Base-by-base conservation (phyloP, 257 asterid species). In the Sherardia arvensis region DNA sequence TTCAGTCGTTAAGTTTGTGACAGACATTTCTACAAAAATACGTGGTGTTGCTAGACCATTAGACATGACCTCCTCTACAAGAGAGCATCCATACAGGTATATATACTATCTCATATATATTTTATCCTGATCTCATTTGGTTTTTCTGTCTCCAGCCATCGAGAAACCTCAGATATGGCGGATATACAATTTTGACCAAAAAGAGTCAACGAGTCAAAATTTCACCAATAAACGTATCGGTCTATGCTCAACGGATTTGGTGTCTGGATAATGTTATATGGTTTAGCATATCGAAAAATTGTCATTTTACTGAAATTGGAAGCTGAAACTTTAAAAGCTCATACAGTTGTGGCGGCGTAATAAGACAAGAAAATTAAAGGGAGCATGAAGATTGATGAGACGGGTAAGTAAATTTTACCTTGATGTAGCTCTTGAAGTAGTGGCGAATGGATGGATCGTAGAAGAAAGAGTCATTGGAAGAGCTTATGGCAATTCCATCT, bases 401-500 rank as follows among this genome's bases (percentile, higher is more conserved):
- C 45, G 51, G 45, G 18, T 7, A 33, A 48, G 8, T 38, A 54
- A 75, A 58, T 69, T 15, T 76, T 87, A 93, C 99, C 97, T 87
- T 85, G 61, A 87, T 82, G 60, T 90, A 93, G 64, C 58, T 77
- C 85, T 87, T 93, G 85, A 93, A 93, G 79, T 90, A 87, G 62
- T 70, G 86, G 3, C 94, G 94, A 26, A 90, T 93, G 10, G 97
- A 84, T 30, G 97, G 97, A 78, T 93, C 99, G 34, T 88, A 93
- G 82, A 87, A 93, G 85, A 93, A 93, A 4, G 99, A 93, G 79
- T 93, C 99, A 8, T 90, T 93, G 1, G 99, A 93, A 68, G 99
- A 80, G 77, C 97, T 93, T 67, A 93, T 71, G 38, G 87, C 97
- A 40, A 90, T 86, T 53, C 95, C 97, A 70, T 93, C 99, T 67